These are phyloP conservation scores for Pseudocercospora eumusae DNA, from an alignment of 2,329 filamentous ascomycete genomes.

Conservation along the genomic window DNA sequence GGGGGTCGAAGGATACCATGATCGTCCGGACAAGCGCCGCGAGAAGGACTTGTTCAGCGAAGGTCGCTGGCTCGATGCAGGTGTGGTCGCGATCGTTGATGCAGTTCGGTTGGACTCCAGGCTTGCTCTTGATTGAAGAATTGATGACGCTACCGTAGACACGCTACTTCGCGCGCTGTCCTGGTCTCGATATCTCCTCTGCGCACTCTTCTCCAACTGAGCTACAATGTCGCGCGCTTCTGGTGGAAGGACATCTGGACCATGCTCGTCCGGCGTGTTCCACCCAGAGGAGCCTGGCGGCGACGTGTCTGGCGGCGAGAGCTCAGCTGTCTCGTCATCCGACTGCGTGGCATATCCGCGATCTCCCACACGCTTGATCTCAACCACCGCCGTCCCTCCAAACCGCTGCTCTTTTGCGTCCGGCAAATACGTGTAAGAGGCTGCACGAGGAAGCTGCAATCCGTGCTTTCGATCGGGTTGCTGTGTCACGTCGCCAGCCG, in stretches of 20 bases:
- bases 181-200: constrained; percentile 23
- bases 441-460: constrained; percentile 53
- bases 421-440: constrained; percentile 60
- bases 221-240: constrained; percentile 38
- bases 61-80: constrained; percentile 28
- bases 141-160: constrained; percentile 18
- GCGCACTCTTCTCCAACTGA: constrained; percentile 34
- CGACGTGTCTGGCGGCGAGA: constrained; percentile 36
- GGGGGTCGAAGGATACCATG: constrained; percentile 34
- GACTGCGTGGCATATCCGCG: constrained; percentile 19
- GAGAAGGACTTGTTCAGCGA: constrained; percentile 33
- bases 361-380: constrained; percentile 45
- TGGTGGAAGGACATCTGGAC: constrained; percentile 24
- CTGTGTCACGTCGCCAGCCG: constrained; percentile 20
- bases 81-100: constrained; percentile 30
- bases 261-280: constrained; percentile 48
- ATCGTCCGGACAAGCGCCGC: constrained; percentile 32
- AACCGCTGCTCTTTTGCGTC: constrained; percentile 39
- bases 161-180: constrained; percentile 31
- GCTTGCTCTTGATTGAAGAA: constrained; percentile 27
- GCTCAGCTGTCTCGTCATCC: constrained; percentile 37
- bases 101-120: constrained; percentile 30
- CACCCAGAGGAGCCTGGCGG: constrained; percentile 47
- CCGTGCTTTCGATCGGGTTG: constrained; percentile 12
- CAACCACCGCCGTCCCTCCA: constrained; percentile 35